These are phyloP conservation scores for Entrophospora sp. DNA, from an alignment of 192 early-diverging fungal species.

Conservation along the genomic window DNA sequence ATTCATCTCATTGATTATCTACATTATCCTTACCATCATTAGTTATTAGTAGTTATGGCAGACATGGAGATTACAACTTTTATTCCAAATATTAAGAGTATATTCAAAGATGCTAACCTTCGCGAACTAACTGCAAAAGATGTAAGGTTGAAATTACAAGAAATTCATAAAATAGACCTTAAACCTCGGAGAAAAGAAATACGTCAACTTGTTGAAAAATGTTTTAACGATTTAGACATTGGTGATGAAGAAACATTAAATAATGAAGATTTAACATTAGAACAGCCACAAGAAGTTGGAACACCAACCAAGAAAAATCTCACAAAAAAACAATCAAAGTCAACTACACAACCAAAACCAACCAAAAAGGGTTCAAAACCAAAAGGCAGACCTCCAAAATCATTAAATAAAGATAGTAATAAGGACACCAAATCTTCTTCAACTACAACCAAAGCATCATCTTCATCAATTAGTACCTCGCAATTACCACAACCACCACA, in stretches of 20 bases:
- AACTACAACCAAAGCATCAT: no score
- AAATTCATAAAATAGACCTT: constrained; percentile 3
- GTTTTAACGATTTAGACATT: constrained; percentile 11
- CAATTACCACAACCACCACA: no score
- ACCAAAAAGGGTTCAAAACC: not conserved
- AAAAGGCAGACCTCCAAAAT: not conserved
- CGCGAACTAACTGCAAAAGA: not conserved
- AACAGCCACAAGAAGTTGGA: no score
- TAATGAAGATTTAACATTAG: not conserved
- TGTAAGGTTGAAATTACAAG: not conserved
- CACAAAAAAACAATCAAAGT: no score
- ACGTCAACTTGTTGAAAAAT: constrained; percentile 1
- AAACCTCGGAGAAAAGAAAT: not conserved
- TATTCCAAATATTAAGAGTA: not conserved
- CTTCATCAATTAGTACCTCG: no score
- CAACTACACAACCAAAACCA: not conserved
- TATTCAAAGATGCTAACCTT: not conserved
- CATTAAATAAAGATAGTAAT: not conserved
- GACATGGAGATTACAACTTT: not conserved
- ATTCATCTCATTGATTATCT: no score
- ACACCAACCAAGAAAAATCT: no score
- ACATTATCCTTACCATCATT: no score
- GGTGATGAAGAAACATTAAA: not conserved
- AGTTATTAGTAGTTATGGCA: no score
- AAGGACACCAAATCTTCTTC: no score